Percentiles rank a stretch among this genome's conserved stretches.
Evolutionary conservation across 2,329 filamentous ascomycete genomes (phyloP).

Genomic region (Fonsecaea pugnacius): DNA sequence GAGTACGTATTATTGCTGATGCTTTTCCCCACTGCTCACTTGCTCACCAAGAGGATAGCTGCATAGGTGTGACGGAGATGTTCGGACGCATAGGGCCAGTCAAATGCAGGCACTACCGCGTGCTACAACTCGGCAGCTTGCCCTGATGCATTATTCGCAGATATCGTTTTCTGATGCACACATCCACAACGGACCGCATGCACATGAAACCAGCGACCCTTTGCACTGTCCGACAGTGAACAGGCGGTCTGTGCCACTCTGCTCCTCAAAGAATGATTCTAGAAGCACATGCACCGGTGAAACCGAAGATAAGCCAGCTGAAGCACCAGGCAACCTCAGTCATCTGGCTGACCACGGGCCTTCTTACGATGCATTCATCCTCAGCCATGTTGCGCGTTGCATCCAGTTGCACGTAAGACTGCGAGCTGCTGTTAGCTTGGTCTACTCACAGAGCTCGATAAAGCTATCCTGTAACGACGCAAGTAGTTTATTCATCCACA

Average conservation of each 20-base stretch:
- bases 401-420: not conserved
- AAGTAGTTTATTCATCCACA: constrained; percentile 6
- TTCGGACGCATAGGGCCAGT: constrained; percentile 10
- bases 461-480: constrained; percentile 1
- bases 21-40: constrained; percentile 2
- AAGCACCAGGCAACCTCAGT: not conserved
- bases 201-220: constrained; percentile 4
- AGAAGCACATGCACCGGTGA: not conserved
- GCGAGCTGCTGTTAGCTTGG: not conserved
- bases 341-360: constrained; percentile 1
- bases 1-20: constrained; percentile 2
- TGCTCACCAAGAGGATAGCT: not conserved
- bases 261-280: constrained; percentile 1
- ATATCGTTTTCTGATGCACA: constrained; percentile 17
- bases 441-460: constrained; percentile 1
- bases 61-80: constrained; percentile 4
- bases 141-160: not conserved
- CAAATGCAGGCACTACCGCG: not conserved
- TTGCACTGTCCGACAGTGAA: constrained; percentile 2
- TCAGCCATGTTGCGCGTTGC: not conserved
- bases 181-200: constrained; percentile 10
- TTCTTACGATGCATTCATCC: not conserved
- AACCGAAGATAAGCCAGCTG: not conserved
- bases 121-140: not conserved
- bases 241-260: constrained; percentile 9